Evolutionary conservation across 495 filamentous ascomycete species (phyloP).

Genomic region (Cetradonia linearis): DNA sequence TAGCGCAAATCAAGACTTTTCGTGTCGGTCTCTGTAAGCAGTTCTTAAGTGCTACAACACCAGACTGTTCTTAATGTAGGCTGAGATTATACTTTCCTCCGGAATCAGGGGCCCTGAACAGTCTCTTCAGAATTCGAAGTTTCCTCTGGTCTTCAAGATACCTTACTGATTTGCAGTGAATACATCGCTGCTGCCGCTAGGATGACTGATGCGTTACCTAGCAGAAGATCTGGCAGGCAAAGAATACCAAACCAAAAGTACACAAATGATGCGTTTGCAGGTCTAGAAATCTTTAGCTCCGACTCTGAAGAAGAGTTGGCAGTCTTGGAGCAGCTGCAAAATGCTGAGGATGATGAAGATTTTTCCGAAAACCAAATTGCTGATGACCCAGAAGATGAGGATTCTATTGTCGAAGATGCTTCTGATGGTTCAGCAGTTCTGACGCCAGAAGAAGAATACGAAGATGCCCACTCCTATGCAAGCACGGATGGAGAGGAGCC

Average conservation of each 20-base stretch:
- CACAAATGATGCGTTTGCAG: slow-evolving; percentile 18
- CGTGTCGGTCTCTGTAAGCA: too few species aligned
- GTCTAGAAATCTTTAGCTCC: slow-evolving; percentile 19
- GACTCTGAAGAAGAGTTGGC: slow-evolving; percentile 22
- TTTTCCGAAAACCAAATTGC: slow-evolving; percentile 5
- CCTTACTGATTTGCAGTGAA: background rate
- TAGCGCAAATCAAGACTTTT: too few species aligned
- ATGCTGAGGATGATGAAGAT: slow-evolving; percentile 11
- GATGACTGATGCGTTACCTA: slow-evolving; percentile 9
- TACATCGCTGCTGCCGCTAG: too few species aligned
- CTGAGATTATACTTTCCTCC: background rate
- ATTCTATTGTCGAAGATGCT: slow-evolving; percentile 16
- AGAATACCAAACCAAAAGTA: slow-evolving; percentile 25
- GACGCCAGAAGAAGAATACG: slow-evolving; percentile 24
- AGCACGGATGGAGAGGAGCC: slow-evolving; percentile 11
- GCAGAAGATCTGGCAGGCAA: slow-evolving; percentile 24
- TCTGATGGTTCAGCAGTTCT: slow-evolving; percentile 25
- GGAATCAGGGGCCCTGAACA: background rate
- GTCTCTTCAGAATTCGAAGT: background rate
- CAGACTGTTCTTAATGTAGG: background rate
- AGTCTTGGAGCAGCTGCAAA: slow-evolving; percentile 7
- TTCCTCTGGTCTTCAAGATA: background rate
- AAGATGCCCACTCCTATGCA: slow-evolving; percentile 22
- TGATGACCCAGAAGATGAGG: slow-evolving; percentile 14
- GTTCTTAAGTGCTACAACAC: background rate